phyloP scores from a whole-genome alignment of 805 yeast species.

The Ascoidea rubescens region DNA sequence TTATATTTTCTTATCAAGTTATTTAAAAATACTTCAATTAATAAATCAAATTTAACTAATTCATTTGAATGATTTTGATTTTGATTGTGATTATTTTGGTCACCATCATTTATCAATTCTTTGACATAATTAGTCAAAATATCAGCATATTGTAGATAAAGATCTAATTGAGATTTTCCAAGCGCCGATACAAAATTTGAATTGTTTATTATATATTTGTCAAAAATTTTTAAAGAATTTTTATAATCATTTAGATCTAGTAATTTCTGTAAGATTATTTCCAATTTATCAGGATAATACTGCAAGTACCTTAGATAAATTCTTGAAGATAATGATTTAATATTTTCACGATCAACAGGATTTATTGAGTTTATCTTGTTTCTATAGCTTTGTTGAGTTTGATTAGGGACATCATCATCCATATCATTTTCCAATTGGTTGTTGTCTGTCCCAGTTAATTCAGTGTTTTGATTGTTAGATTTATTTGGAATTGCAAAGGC shows the following conservation, averaged over 20 bases:
- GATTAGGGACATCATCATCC: conserved; percentile 9
- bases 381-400: conserved; percentile 3
- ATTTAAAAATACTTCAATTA: conserved; percentile 23
- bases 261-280: conserved; percentile 19
- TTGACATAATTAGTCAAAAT: conserved; percentile 19
- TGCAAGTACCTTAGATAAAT: conserved; percentile 21
- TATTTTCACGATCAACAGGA: conserved; percentile 1
- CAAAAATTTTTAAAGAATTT: conserved; percentile 20
- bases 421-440: conserved; percentile 9
- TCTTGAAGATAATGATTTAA: not conserved
- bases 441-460: conserved; percentile 17
- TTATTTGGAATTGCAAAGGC: conserved; percentile 22
- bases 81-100: not conserved
- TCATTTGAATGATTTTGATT: conserved; percentile 9
- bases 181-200: conserved; percentile 21
- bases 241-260: conserved; percentile 19
- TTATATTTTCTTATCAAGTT: conserved; percentile 32
- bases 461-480: conserved; percentile 21
- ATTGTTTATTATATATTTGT: conserved; percentile 18
- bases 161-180: conserved; percentile 30
- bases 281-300: conserved; percentile 18
- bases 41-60: conserved; percentile 8
- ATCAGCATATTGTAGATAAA: conserved; percentile 33
- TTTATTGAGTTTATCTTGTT: conserved; percentile 2
- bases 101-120: conserved; percentile 4